Base-by-base conservation (phyloP, 2,329 filamentous ascomycete genomes). In the Aspergillus viridinutans region DNA sequence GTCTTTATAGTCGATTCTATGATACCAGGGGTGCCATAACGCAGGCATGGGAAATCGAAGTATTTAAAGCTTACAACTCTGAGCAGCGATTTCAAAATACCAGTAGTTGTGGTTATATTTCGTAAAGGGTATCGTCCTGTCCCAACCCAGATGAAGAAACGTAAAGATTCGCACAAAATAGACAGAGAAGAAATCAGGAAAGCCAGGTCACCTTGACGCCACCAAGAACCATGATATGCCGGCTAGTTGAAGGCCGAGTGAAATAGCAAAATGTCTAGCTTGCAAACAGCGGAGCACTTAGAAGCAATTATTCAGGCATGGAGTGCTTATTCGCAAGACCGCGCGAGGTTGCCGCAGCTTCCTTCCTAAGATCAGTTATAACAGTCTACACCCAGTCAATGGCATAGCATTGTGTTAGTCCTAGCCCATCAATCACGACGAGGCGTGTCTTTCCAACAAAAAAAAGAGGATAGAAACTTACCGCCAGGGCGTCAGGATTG, bases 401-500 rank as follows among this genome's bases (percentile, higher is more conserved):
- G 29, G 49, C 49, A 56, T 43, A 60, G 52, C 26, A 45, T 14
- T n/a, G 20, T 5, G 40, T 25, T 25, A 47, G 43, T 57, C 50
- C 59, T 49, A 55, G 51, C 38, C n/a, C 25, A 23, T 29, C 47
- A 48, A 7, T 40, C 52, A 17, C 47, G 23, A 4, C 45, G 14
- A 25, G 21, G 7, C 14, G 3, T 29, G 32, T 21, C 1, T 49
- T 23, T 5, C 14, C 32, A 17, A 17, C 6, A 7, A 17, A 38
- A 12, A 32, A 6, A 38, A 17, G 5, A 3, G 12, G 12, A 26
- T 3, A 25, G 50, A 20, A 60, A 78, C 90, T 70, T 82, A 97
- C 94, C 25, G 93, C 92, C 32, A 99, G 80, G 1, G 93, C 94
- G 73, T 97, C 93, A 0, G 94, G 94, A 70, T 96, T 96, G 29